These are phyloP conservation scores for Dendrobium chrysotoxum DNA, from an alignment of 106 monocot genomes.

Conservation along the genomic window DNA sequence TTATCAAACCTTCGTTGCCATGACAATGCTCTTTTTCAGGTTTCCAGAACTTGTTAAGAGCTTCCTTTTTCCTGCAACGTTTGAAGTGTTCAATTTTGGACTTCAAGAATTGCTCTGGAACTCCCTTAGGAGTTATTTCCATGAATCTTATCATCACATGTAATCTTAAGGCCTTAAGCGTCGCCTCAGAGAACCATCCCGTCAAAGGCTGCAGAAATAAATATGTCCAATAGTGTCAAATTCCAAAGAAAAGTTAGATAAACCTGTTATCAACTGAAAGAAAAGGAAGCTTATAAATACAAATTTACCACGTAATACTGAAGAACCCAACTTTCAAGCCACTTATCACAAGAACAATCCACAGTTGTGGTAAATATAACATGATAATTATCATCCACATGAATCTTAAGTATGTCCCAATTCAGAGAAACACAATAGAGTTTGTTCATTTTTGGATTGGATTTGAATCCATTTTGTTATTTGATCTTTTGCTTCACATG, in stretches of 20 bases:
- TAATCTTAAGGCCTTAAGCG: slow-evolving; percentile 30
- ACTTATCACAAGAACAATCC: not conserved
- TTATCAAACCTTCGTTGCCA: slow-evolving; percentile 18
- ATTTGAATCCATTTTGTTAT: too few relatives aligned
- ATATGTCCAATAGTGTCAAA: not conserved
- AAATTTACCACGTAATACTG: not conserved
- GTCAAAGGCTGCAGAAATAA: slow-evolving; percentile 27
- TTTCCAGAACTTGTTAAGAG: slow-evolving; percentile 21
- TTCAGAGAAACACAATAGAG: too few relatives aligned
- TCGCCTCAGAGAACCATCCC: slow-evolving; percentile 53
- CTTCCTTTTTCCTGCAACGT: slow-evolving; percentile 42
- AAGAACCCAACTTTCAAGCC: not conserved
- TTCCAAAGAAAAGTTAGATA: not conserved
- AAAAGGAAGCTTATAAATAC: not conserved
- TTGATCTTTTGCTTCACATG: too few relatives aligned
- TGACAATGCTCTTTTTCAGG: slow-evolving; percentile 12
- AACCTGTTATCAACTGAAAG: not conserved
- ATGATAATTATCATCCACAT: too few relatives aligned
- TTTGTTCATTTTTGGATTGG: too few relatives aligned
- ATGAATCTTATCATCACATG: slow-evolving; percentile 52
- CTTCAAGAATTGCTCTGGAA: slow-evolving; percentile 25
- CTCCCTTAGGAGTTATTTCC: slow-evolving; percentile 25
- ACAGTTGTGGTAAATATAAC: too few relatives aligned
- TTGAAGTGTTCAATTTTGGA: slow-evolving; percentile 28
- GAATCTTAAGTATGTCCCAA: too few relatives aligned